A percentile compares a stretch with the other conserved stretches of the same genome.
These are phyloP conservation scores for Xylaria sp. DNA, from an alignment of 2,329 filamentous ascomycete genomes.

Conservation along the genomic window DNA sequence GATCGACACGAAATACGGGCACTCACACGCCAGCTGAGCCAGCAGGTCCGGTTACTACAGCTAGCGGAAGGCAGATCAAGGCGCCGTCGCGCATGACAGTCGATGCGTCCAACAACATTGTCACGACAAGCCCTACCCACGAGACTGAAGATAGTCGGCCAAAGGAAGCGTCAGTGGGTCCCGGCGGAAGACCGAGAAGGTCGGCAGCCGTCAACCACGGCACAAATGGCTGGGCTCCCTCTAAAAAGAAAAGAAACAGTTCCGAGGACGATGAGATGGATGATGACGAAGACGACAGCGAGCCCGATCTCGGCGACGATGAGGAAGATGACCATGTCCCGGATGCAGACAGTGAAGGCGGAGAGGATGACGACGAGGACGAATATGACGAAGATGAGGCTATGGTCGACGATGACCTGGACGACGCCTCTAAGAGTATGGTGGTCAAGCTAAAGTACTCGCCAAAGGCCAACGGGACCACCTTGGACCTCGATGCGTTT, in stretches of 20 bases:
- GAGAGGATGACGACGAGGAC: conserved; percentile 61
- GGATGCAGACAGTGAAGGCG: conserved; percentile 67
- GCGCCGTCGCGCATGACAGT: conserved; percentile 74
- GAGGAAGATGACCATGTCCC: conserved; percentile 75
- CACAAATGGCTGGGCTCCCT: conserved; percentile 60
- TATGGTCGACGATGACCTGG: conserved; percentile 64
- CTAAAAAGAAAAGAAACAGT: conserved; percentile 64
- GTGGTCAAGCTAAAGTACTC: conserved; percentile 76
- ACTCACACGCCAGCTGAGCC: conserved; percentile 78
- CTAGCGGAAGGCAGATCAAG: conserved; percentile 87
- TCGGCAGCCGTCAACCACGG: conserved; percentile 62
- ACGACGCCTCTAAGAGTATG: conserved; percentile 66
- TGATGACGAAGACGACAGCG: conserved; percentile 76
- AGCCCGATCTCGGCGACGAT: conserved; percentile 79
- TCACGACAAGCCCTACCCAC: conserved; percentile 55
- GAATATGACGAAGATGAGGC: conserved; percentile 62
- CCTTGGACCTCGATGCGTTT: conserved; percentile 49
- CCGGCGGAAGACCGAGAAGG: conserved; percentile 62
- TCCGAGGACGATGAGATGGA: conserved; percentile 64
- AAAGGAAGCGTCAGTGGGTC: conserved; percentile 55
- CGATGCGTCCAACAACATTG: conserved; percentile 62
- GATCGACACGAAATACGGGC: conserved; percentile 79
- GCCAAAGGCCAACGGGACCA: conserved; percentile 52
- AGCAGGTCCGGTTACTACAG: conserved; percentile 73
- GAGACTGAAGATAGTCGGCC: conserved; percentile 50